These are phyloP conservation scores for Teratosphaeria gauchensis DNA, from an alignment of 2,329 filamentous ascomycete genomes.

Conservation along the genomic window DNA sequence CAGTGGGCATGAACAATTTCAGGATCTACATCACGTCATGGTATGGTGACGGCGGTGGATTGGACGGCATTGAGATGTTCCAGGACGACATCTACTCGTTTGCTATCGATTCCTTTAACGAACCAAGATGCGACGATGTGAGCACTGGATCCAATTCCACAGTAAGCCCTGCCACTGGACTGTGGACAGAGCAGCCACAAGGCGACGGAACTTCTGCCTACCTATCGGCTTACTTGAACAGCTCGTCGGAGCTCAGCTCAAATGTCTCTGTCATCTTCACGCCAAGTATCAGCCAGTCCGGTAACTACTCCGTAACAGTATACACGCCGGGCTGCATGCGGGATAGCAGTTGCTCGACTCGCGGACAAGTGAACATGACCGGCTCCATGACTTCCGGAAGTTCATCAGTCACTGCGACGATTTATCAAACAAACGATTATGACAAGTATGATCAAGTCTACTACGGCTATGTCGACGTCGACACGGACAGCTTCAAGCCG, in stretches of 20 bases:
- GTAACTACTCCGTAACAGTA: constrained; percentile 82
- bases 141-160: constrained; percentile 56
- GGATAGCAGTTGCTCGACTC: constrained; percentile 63
- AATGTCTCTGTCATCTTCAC: constrained; percentile 63
- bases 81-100: constrained; percentile 62
- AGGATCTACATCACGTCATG: constrained; percentile 76
- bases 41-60: constrained; percentile 76
- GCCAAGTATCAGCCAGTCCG: constrained; percentile 78
- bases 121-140: constrained; percentile 65
- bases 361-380: constrained; percentile 76
- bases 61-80: constrained; percentile 79
- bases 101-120: constrained; percentile 79
- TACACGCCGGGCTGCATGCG: constrained; percentile 86
- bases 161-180: constrained; percentile 47
- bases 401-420: constrained; percentile 46
- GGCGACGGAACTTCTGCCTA: constrained; percentile 65
- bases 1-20: constrained; percentile 79
- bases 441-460: constrained; percentile 96
- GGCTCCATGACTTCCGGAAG: constrained; percentile 49
- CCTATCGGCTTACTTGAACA: constrained; percentile 57
- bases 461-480: constrained; percentile 72
- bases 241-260: constrained; percentile 32
- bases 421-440: constrained; percentile 88
- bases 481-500: constrained; percentile 63
- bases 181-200: constrained; percentile 62